Base-by-base conservation (phyloP, 768 basidiomycete genomes). In the Psilocybe sp. region DNA sequence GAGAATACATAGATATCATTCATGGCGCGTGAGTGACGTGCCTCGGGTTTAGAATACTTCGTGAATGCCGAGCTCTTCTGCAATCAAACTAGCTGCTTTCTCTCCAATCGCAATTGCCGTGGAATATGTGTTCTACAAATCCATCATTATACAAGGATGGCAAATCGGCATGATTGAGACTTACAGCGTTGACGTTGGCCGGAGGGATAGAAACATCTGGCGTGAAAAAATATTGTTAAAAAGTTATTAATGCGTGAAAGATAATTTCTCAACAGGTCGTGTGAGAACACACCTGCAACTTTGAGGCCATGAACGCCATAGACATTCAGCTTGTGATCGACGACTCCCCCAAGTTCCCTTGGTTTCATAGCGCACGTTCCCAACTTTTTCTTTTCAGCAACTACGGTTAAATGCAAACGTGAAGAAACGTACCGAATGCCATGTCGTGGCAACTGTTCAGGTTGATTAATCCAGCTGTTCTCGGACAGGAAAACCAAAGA, bases 1-100 rank as follows among this genome's bases (percentile, higher is more conserved):
- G n/a, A n/a, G n/a, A n/a, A n/a, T n/a, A n/a, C n/a, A n/a, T n/a
- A n/a, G n/a, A n/a, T n/a, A n/a, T n/a, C n/a, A n/a, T n/a, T n/a
- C n/a, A n/a, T n/a, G n/a, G n/a, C n/a, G n/a, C n/a, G n/a, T n/a
- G n/a, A n/a, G n/a, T n/a, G n/a, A n/a, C n/a, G n/a, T n/a, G n/a
- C n/a, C n/a, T 28, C 23, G 23, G 7, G 23, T 28, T 28, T 28
- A 28, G 3, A 4, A 28, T 28, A 28, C 23, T 7, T 7, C 23
- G 7, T 7, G 23, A 28, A 45, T 19, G 20, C 32, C 32, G 6
- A 47, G n/a, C n/a, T n/a, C n/a, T n/a, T n/a, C n/a, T n/a, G n/a
- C n/a, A n/a, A n/a, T n/a, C 18, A 82, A 69, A 12, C 68, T 33
- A 0, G 79, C 79, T 0, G 79, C 81, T 62, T 81, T 82, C 64